phyloP scores from a whole-genome alignment of 208 protist genomes.

The Leishmania mexicana region DNA sequence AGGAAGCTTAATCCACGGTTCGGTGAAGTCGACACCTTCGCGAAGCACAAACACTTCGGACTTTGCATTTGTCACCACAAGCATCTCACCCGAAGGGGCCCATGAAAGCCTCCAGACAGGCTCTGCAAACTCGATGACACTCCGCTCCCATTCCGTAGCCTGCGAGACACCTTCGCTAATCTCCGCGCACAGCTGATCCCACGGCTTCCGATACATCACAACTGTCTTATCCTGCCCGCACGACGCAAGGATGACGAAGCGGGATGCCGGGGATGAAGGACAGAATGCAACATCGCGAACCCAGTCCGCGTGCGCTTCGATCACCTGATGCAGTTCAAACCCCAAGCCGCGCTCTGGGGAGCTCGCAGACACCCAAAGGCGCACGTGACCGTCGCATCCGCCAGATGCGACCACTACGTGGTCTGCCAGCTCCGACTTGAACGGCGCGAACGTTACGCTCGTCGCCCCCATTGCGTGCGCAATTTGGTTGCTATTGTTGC shows the following conservation, averaged over 20 bases:
- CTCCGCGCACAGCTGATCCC: conserved; percentile 54
- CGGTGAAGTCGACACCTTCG: conserved; percentile 70
- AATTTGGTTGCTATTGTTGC: conserved; percentile 84
- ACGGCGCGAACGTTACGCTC: conserved; percentile 74
- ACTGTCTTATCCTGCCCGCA: conserved; percentile 81
- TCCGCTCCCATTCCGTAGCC: conserved; percentile 66
- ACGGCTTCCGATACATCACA: conserved; percentile 77
- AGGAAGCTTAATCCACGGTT: conserved; percentile 77
- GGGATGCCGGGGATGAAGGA: conserved; percentile 54
- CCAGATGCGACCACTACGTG: conserved; percentile 69
- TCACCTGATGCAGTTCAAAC: conserved; percentile 52
- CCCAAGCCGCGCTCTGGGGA: conserved; percentile 22
- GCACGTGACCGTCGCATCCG: conserved; percentile 81
- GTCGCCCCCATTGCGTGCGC: conserved; percentile 86
- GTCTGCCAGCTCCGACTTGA: conserved; percentile 31
- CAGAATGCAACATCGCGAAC: conserved; percentile 85
- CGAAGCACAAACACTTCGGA: conserved; percentile 74
- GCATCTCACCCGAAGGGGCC: conserved; percentile 68
- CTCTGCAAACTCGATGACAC: conserved; percentile 61
- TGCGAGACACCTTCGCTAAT: conserved; percentile 18
- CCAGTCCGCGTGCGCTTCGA: conserved; percentile 67
- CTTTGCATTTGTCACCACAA: conserved; percentile 75
- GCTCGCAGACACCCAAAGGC: conserved; percentile 56
- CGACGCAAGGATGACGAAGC: conserved; percentile 60
- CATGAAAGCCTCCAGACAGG: conserved; percentile 84